Conservation (phyloP, 225 moss, liverwort and hornwort species). For the Neckera pumila region DNA sequence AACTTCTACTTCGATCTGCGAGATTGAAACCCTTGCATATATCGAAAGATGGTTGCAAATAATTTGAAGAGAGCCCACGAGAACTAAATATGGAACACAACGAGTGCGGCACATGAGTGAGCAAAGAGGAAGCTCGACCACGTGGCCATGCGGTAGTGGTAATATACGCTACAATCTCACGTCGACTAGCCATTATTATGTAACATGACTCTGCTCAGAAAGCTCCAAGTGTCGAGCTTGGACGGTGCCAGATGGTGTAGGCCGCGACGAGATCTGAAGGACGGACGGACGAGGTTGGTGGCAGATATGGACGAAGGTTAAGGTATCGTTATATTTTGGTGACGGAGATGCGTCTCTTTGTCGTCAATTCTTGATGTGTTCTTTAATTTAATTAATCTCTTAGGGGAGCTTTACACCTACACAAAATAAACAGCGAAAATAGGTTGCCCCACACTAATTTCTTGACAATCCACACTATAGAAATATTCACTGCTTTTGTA, state of each 20-base stretch:
- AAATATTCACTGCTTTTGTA: too few species aligned
- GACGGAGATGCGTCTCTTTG: background rate
- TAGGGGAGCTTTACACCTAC: too few species aligned
- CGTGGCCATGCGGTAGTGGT: background rate
- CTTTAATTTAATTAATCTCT: too few species aligned
- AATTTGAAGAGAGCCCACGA: background rate
- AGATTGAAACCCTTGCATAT: background rate
- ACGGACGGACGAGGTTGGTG: background rate
- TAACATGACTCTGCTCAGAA: background rate
- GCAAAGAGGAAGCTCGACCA: background rate
- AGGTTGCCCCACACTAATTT: too few species aligned
- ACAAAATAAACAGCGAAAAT: too few species aligned
- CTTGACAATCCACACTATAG: too few species aligned
- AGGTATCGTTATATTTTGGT: background rate
- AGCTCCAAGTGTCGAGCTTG: background rate
- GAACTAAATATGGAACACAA: background rate
- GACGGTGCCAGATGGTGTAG: background rate
- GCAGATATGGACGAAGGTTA: background rate
- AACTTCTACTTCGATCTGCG: background rate
- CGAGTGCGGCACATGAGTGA: background rate
- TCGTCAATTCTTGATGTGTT: background rate
- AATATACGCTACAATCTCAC: background rate
- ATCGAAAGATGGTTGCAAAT: background rate
- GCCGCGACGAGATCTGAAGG: background rate
- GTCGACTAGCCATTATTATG: background rate